Evolutionary conservation across 345 rosid genomes (phyloP).

Genomic region (Euclidium syriacum): DNA sequence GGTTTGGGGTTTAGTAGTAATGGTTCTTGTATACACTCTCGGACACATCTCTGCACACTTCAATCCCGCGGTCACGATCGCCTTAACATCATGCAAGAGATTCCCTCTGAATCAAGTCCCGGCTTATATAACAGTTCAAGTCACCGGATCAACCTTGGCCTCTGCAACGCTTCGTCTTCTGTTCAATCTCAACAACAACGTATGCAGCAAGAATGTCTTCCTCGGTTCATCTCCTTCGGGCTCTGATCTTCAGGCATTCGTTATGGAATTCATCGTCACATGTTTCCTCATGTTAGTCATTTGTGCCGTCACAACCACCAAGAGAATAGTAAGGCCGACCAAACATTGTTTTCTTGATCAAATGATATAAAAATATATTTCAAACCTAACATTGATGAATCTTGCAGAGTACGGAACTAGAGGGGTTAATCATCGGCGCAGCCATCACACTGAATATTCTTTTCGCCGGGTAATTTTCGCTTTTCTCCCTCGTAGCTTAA

Average conservation of each 20-base stretch:
- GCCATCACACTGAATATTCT: slow-evolving; percentile 78
- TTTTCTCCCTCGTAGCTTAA: not conserved
- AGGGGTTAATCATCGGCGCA: slow-evolving; percentile 78
- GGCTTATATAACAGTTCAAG: slow-evolving; percentile 59
- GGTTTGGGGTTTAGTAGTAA: slow-evolving; percentile 39
- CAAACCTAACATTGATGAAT: slow-evolving; percentile 3
- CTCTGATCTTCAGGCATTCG: slow-evolving; percentile 58
- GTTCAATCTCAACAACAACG: slow-evolving; percentile 34
- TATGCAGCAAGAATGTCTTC: slow-evolving; percentile 53
- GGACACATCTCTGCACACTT: slow-evolving; percentile 52
- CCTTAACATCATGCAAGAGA: slow-evolving; percentile 28
- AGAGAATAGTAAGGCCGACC: slow-evolving; percentile 61
- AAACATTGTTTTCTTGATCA: slow-evolving; percentile 6
- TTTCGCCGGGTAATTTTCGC: slow-evolving; percentile 62
- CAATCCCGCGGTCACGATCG: slow-evolving; percentile 49
- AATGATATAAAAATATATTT: not conserved
- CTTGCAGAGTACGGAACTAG: slow-evolving; percentile 69
- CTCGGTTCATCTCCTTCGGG: slow-evolving; percentile 72
- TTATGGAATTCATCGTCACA: slow-evolving; percentile 80
- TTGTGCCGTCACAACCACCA: slow-evolving; percentile 74
- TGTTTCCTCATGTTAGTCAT: slow-evolving; percentile 84
- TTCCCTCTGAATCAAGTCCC: slow-evolving; percentile 60
- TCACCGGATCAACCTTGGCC: slow-evolving; percentile 67
- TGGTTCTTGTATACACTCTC: slow-evolving; percentile 39
- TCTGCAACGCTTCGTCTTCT: slow-evolving; percentile 70